Evolutionary conservation across 1,284 basidiomycete species (phyloP), one percentile per base, ranked within the genome.

Genomic region (Boletus nobilissimus): DNA sequence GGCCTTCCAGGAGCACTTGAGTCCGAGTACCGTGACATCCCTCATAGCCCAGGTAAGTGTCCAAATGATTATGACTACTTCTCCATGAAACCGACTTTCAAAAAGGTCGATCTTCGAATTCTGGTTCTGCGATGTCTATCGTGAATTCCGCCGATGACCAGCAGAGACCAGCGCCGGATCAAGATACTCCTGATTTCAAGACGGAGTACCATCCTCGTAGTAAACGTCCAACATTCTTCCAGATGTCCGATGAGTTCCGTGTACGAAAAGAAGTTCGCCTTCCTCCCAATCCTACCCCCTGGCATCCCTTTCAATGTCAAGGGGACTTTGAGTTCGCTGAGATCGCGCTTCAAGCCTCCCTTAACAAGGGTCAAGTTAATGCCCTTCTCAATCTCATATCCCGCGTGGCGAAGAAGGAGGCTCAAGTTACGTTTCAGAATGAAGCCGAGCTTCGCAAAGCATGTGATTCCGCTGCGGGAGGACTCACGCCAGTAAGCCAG

Each of bases 291-390:
- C 62, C 62, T 38, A 13, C 48, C 40, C 73, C 72, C 11, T 78
- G 72, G 65, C 22, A 18, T 14, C 76, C 73, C 3, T 78, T 78
- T 16, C 14, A 7, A 51, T 69, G 9, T 40, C 13, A 69, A 24
- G 72, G 48, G 0, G 76, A 78, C 26, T 78, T 78, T 29, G 54
- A 77, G 34, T 74, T 78, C 19, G 54, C 65, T 0, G 26, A 78
- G 38, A 48, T 78, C 6, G 63, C 34, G 3, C 76, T 77, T 7
- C 26, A 72, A 3, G 54, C 66, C 24, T 74, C 62, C 5, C 76
- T 78, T 5, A 78, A 71, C 24, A 36, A 78, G 38, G 11, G 4
- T 7, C 72, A 78, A 26, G 65, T 78, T 34, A 39, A 78, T 22
- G 16, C 36, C 1, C 69, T 78, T 18, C 76, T 78, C 29, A 11